A percentile compares a stretch with the other conserved stretches of the same genome.
phyloP scores from a whole-genome alignment of 331 rosid genomes.

The Prunus yedoensis region DNA sequence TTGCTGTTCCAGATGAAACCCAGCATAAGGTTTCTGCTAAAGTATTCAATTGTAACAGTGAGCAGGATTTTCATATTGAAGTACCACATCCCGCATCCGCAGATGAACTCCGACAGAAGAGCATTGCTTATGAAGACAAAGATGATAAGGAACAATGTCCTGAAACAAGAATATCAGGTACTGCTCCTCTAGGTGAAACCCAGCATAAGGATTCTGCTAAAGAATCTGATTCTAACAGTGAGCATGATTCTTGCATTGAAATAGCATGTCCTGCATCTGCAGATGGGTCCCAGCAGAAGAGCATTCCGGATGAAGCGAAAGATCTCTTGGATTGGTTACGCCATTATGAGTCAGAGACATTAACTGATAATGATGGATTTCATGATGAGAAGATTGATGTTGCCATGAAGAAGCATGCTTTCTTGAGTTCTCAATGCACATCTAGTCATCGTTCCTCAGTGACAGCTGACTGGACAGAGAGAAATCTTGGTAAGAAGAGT shows the following conservation, averaged over 20 bases:
- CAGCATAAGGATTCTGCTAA: slow-evolving; percentile 13
- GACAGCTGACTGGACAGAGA: slow-evolving; percentile 26
- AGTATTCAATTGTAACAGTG: slow-evolving; percentile 13
- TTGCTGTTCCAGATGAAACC: slow-evolving; percentile 15
- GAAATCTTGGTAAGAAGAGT: slow-evolving; percentile 51
- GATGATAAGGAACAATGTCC: slow-evolving; percentile 5
- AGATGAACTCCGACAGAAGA: slow-evolving; percentile 21
- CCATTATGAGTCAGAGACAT: slow-evolving; percentile 34
- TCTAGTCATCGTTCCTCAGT: slow-evolving; percentile 30
- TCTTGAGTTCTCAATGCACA: slow-evolving; percentile 37
- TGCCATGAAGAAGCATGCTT: slow-evolving; percentile 40
- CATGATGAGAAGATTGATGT: slow-evolving; percentile 37
- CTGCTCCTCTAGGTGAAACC: slow-evolving; percentile 14
- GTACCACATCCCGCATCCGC: slow-evolving; percentile 23
- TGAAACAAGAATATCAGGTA: slow-evolving; percentile 30
- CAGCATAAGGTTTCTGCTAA: background rate
- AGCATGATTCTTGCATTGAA: slow-evolving; percentile 28
- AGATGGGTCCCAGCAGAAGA: slow-evolving; percentile 24
- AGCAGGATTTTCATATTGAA: slow-evolving; percentile 28
- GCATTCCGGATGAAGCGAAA: slow-evolving; percentile 33
- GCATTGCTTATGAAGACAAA: slow-evolving; percentile 30
- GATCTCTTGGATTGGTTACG: slow-evolving; percentile 23
- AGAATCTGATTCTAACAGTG: slow-evolving; percentile 22
- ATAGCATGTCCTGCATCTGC: slow-evolving; percentile 25
- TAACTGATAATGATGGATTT: slow-evolving; percentile 37